Base-by-base conservation (phyloP, 169 alveolate genomes). In the Cryptosporidium felis region DNA sequence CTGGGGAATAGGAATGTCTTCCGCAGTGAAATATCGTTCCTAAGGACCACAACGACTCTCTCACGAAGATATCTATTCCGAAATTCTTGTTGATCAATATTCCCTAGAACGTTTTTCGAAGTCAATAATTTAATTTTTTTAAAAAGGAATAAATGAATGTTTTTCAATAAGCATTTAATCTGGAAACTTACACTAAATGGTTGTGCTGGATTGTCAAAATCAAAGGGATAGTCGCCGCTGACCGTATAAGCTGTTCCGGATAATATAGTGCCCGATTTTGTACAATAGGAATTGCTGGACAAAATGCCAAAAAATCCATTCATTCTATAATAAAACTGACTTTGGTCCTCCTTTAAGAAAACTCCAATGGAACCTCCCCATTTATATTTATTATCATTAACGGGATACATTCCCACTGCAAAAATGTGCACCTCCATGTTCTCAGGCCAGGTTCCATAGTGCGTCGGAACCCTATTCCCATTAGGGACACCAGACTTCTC, bases 301-400 rank as follows among this genome's bases (percentile, higher is more conserved):
- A 18, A 14, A 18, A 41, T 74, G 26, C 18, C 18, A 18, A 28
- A 65, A 14, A 45, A 65, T 16, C 81, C 81, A 32, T 65, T 65
- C 44, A 53, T 46, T 23, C 85, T 74, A 30, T 74, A 74, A 18
- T 32, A 74, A 38, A 38, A 74, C 23, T 74, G 74, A 8, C 74
- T 74, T 36, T 74, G 65, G 42, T 74, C 85, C 14, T 10, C 41
- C 36, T 16, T 36, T 10, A 56, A 49, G 6, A 38, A 16, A 10
- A 74, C 85, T 53, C 60, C 85, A 21, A 74, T 32, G 18, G 85
- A 38, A 32, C 65, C 65, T 34, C 67, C 67, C 85, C 85, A 74
- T 1, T 30, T 38, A 18, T 74, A 51, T 5, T 23, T 36, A 8
- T 14, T 3, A 8, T 51, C 28, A 51, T 58, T 23, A 32, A 21